phyloP scores from a whole-genome alignment of 345 rosid genomes.

The Eucalyptus sp. region DNA sequence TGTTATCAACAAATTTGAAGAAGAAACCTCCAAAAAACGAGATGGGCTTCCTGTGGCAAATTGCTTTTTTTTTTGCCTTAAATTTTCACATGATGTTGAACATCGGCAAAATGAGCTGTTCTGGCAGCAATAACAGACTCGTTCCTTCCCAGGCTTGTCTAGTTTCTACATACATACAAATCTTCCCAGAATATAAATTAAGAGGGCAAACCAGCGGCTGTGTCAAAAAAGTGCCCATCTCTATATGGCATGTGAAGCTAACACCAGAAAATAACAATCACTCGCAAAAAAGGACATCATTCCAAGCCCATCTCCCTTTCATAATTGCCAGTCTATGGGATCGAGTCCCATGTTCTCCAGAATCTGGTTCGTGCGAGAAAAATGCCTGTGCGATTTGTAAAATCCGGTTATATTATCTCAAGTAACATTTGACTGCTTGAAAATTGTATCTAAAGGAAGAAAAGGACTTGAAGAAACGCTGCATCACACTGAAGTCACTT shows the following conservation, averaged over 20 bases:
- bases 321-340: slow-evolving; percentile 87
- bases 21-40: background rate
- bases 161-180: background rate
- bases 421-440: background rate
- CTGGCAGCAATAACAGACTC: background rate
- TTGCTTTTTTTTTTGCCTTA: background rate
- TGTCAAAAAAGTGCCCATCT: background rate
- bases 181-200: background rate
- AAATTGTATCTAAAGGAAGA: background rate
- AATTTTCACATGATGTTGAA: background rate
- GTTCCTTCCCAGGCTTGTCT: background rate
- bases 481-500: background rate
- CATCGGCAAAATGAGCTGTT: background rate
- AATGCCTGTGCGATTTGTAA: slow-evolving; percentile 49
- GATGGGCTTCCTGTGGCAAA: background rate
- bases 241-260: background rate
- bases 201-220: background rate
- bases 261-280: background rate
- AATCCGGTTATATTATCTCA: background rate
- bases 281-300: background rate
- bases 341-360: slow-evolving; percentile 51
- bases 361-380: slow-evolving; percentile 75
- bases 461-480: background rate
- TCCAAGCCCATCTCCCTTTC: background rate
- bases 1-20: background rate